These are phyloP conservation scores for Apiotrichum gamsii DNA, from an alignment of 1,284 basidiomycete genomes.

Conservation along the genomic window DNA sequence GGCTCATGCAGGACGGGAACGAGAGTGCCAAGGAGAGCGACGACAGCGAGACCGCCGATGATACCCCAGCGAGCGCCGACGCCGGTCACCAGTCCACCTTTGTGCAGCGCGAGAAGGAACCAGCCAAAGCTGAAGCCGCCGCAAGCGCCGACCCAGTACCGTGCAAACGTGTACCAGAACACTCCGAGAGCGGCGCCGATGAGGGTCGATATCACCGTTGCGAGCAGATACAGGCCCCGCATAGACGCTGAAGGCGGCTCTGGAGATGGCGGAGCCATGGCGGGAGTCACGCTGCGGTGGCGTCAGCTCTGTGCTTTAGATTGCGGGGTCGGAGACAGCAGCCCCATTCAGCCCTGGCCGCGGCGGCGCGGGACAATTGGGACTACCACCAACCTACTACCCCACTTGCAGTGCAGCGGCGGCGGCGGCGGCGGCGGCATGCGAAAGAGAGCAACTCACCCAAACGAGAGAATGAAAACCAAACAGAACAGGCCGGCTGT, in stretches of 20 bases:
- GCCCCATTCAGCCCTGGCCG: no score
- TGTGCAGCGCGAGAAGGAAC: constrained; percentile 76
- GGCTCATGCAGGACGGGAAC: constrained; percentile 70
- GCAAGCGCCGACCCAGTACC: constrained; percentile 79
- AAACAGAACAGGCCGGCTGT: constrained; percentile 75
- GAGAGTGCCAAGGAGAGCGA: constrained; percentile 59
- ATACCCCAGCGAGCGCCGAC: constrained; percentile 76
- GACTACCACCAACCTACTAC: no score
- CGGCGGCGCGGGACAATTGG: no score
- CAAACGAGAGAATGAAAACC: constrained; percentile 83
- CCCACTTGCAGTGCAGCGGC: no score
- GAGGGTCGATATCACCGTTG: constrained; percentile 68
- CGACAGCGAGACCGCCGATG: constrained; percentile 58
- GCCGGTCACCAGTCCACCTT: constrained; percentile 73
- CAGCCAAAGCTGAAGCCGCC: constrained; percentile 81
- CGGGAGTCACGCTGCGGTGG: constrained; percentile 32
- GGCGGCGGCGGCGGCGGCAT: no score
- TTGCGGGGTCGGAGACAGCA: no score
- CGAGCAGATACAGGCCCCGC: constrained; percentile 83
- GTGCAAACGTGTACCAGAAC: constrained; percentile 78
- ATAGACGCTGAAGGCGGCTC: constrained; percentile 70
- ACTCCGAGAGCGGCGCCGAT: constrained; percentile 77
- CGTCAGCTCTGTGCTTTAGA: no score
- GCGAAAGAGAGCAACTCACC: constrained; percentile 47
- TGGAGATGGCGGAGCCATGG: constrained; percentile 55